A percentile compares a stretch with the other conserved stretches of the same genome.
Evolutionary conservation across 129 eudicot genomes (phyloP).

Genomic region (Tanacetum coccineum): DNA sequence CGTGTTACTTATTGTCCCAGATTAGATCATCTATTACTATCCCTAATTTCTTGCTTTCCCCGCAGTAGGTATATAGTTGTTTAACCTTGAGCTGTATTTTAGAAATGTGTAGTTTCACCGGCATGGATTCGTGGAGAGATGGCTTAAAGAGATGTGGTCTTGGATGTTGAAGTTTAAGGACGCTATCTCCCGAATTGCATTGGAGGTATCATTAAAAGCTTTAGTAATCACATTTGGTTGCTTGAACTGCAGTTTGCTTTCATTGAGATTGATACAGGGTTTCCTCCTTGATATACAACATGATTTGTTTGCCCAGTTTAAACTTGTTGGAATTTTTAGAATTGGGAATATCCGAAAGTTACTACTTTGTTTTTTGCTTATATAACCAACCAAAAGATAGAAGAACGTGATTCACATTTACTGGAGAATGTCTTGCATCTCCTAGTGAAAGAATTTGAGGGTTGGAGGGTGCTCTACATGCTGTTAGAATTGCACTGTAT

Average conservation of each 20-base stretch:
- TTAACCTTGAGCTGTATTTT: no score
- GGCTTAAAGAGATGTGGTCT: slow-evolving; percentile 87
- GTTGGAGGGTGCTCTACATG: neutral
- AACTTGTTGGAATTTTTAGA: neutral
- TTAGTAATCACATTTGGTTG: slow-evolving; percentile 9
- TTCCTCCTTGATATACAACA: neutral
- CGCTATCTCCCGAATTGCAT: slow-evolving; percentile 47
- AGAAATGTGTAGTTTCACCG: slow-evolving; percentile 65
- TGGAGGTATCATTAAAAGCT: slow-evolving; percentile 52
- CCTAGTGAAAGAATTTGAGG: neutral
- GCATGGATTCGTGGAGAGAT: slow-evolving; percentile 80
- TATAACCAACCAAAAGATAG: neutral
- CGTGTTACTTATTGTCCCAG: neutral
- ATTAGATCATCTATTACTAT: neutral
- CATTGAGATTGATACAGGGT: neutral
- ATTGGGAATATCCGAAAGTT: neutral
- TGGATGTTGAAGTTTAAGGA: slow-evolving; percentile 83
- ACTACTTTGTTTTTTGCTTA: neutral
- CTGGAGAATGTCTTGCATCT: neutral
- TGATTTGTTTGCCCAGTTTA: neutral
- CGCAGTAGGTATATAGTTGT: neutral
- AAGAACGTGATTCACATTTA: neutral
- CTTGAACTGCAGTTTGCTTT: slow-evolving; percentile 6
- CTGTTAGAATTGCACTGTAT: neutral
- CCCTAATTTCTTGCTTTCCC: neutral